Evolutionary conservation across 164 flowering plant species (phyloP).

Genomic region (Chloranthus sessilifolius): DNA sequence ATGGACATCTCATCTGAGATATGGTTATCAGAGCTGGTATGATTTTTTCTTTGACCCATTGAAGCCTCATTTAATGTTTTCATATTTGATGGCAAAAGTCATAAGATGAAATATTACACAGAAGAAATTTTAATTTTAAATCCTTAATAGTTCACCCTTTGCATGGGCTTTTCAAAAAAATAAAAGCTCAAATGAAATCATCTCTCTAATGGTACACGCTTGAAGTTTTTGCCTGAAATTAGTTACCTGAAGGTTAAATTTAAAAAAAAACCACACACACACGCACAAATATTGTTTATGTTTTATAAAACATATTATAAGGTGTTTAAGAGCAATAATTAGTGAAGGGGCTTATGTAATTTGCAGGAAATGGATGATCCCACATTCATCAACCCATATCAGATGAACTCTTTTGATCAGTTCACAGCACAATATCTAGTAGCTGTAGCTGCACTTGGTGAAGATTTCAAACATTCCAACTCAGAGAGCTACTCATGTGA

Average conservation of each 20-base stretch:
- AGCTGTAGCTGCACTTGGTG: constrained; percentile 44
- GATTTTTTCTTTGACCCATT: background rate
- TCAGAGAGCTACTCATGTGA: constrained; percentile 20
- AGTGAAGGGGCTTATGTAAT: no score
- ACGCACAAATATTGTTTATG: no score
- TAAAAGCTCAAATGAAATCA: no score
- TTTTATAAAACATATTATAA: no score
- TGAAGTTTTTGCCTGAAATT: no score
- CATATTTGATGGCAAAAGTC: no score
- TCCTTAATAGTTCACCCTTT: no score
- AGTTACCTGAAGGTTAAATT: background rate
- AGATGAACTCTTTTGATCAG: constrained; percentile 41
- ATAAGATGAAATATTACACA: no score
- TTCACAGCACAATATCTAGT: constrained; percentile 30
- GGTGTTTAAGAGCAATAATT: background rate
- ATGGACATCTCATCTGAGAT: constrained; percentile 40
- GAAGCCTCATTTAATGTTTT: background rate
- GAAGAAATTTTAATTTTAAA: no score
- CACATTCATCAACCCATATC: constrained; percentile 37
- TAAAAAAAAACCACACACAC: background rate
- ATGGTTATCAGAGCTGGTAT: constrained; percentile 40
- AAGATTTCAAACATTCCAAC: constrained; percentile 29
- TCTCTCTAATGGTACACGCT: no score
- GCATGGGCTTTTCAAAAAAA: no score
- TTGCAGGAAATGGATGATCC: constrained; percentile 53